These are phyloP conservation scores for Talaromyces islandicus DNA, from an alignment of 2,329 filamentous ascomycete genomes.

Conservation along the genomic window DNA sequence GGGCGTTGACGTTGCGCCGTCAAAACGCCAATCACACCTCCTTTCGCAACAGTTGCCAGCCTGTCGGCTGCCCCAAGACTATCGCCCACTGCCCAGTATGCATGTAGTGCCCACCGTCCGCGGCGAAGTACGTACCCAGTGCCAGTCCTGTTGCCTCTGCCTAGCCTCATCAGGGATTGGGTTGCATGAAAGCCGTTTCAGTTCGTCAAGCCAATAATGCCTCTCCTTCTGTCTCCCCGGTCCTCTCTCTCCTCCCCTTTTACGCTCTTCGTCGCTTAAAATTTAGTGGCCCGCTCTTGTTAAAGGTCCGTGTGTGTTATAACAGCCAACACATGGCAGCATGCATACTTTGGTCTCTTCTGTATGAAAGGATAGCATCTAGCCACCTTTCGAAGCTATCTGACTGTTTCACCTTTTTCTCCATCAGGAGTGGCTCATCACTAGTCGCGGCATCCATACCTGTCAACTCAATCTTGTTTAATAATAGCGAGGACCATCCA, in stretches of 20 bases:
- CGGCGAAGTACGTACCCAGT: background rate
- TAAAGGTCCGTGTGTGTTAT: background rate
- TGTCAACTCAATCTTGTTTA: conserved; percentile 1
- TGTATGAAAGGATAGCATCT: background rate
- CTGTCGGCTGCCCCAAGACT: background rate
- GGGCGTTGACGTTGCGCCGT: background rate
- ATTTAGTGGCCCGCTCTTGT: background rate
- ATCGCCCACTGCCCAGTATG: background rate
- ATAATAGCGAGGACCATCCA: background rate
- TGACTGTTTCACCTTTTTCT: background rate
- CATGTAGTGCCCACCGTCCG: background rate
- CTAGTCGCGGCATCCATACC: background rate
- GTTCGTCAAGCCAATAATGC: background rate
- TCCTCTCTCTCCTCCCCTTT: background rate
- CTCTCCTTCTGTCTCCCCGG: background rate
- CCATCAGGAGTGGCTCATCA: background rate
- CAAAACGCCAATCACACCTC: conserved; percentile 6
- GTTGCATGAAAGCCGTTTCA: background rate
- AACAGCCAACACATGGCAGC: background rate
- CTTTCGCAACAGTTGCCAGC: background rate
- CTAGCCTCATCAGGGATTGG: background rate
- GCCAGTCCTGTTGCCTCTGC: background rate
- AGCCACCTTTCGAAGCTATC: background rate
- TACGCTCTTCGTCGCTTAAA: background rate
- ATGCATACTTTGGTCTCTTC: background rate